Conservation (phyloP, 106 monocot genomes). For the Phalaenopsis aphrodite region DNA sequence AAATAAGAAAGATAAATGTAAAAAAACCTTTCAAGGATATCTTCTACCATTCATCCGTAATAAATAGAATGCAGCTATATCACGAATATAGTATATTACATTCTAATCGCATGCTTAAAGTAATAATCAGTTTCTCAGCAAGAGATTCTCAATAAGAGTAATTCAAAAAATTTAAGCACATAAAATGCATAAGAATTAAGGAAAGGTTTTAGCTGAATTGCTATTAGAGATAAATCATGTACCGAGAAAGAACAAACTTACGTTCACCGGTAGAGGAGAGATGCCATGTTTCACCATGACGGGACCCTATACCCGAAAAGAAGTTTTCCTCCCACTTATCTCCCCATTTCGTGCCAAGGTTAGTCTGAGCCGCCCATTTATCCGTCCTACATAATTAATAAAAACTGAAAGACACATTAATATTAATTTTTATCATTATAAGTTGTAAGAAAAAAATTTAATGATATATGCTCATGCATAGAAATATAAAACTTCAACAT, state of each 20-base stretch:
- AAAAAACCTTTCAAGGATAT: not conserved
- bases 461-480: too few species aligned
- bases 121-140: not conserved
- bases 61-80: not conserved
- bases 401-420: not conserved
- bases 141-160: not conserved
- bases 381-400: conserved; percentile 59
- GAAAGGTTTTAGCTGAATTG: not conserved
- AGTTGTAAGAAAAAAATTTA: not conserved
- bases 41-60: not conserved
- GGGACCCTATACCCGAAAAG: conserved; percentile 82
- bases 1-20: not conserved
- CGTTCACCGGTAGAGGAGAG: conserved; percentile 68
- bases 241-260: conserved; percentile 27
- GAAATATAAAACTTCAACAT: too few species aligned
- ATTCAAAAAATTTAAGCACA: not conserved
- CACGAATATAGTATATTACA: not conserved
- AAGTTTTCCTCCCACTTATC: conserved; percentile 99
- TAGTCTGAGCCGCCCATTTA: conserved; percentile 87
- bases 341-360: conserved; percentile 88
- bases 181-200: not conserved
- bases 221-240: not conserved
- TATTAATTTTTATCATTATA: not conserved
- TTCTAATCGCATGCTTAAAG: not conserved
- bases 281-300: conserved; percentile 97